Evolutionary conservation across 2,329 filamentous ascomycete genomes (phyloP).

Genomic region (Xylariaceae sp.): DNA sequence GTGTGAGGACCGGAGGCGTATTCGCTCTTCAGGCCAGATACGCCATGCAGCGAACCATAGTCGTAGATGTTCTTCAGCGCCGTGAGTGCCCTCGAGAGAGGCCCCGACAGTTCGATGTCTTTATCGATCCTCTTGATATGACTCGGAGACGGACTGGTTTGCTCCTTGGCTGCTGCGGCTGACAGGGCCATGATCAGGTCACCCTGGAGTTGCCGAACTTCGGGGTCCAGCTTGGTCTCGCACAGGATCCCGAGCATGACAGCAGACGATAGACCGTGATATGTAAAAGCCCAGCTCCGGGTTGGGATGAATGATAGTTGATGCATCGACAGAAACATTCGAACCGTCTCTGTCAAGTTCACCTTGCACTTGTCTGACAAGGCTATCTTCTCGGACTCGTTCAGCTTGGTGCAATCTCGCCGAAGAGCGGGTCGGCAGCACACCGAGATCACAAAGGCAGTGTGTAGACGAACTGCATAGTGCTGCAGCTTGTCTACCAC

Average conservation of each 20-base stretch:
- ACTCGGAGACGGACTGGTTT: slow-evolving; percentile 40
- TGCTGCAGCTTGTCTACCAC: slow-evolving; percentile 56
- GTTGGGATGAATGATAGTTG: slow-evolving; percentile 60
- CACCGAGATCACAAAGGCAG: slow-evolving; percentile 57
- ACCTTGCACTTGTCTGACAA: slow-evolving; percentile 53
- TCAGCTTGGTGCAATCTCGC: slow-evolving; percentile 43
- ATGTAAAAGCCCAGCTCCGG: slow-evolving; percentile 61
- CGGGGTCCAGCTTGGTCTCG: slow-evolving; percentile 55
- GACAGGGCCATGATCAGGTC: slow-evolving; percentile 57
- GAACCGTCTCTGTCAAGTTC: slow-evolving; percentile 57
- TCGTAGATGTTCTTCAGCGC: slow-evolving; percentile 61
- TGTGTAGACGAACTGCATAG: slow-evolving; percentile 57
- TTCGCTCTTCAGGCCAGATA: slow-evolving; percentile 39
- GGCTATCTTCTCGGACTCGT: slow-evolving; percentile 42
- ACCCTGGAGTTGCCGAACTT: slow-evolving; percentile 56
- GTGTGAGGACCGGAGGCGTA: slow-evolving; percentile 35
- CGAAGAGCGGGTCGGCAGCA: slow-evolving; percentile 56
- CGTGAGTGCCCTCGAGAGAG: slow-evolving; percentile 51
- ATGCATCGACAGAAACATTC: slow-evolving; percentile 64
- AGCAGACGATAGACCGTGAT: slow-evolving; percentile 58
- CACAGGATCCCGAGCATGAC: slow-evolving; percentile 56
- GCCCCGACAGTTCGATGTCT: slow-evolving; percentile 55
- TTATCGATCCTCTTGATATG: slow-evolving; percentile 49
- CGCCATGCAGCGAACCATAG: slow-evolving; percentile 50
- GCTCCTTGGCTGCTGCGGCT: slow-evolving; percentile 56